Base-by-base conservation (phyloP, 805 yeast species). In the Schwanniomyces polymorphus region DNA sequence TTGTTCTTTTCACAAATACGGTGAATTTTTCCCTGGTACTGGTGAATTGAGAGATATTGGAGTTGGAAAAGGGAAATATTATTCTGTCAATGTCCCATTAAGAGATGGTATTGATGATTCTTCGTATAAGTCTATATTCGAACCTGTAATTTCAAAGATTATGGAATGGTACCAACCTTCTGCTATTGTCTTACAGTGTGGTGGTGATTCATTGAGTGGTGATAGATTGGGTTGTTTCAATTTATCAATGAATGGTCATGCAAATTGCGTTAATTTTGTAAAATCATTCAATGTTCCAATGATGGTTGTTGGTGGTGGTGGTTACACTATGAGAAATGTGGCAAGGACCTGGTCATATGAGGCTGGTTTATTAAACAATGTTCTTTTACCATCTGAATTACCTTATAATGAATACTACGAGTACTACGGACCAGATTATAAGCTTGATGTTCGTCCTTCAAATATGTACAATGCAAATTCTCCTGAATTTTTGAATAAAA, bases 231-330 rank as follows among this genome's bases (percentile, higher is more conserved):
- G 99, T 27, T 89, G 97, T 60, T 95, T 95, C 74, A 94, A 95
- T 64, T 79, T 94, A 52, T 89, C 94, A 47, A 91, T 92, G 81
- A 76, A 75, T 46, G 98, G 97, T 0, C 99, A 95, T 65, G 98
- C 97, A 35, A 95, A 92, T 67, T 94, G 99, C 74, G 89, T 92
- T 43, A 84, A 86, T 56, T 92, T 82, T 68, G 90, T 91, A 43
- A 88, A 87, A 64, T 79, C 88, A 7, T 89, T 92, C 61, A 88
- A 88, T 41, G 78, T 94, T 14, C 98, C 99, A 8, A 72, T 89
- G 79, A 80, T 94, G 85, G 96, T 94, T 27, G 77, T 94, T 17
- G 99, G 99, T 35, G 99, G 99, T 42, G 99, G 99, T 57, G 99
- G 99, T 17, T 94, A 94, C 70, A 94, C 99, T 2, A 95, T 96